Percentiles rank a stretch among this genome's conserved stretches.
These are phyloP conservation scores for Cymbopogon flexuosus DNA, from an alignment of 202 grass and related monocot genomes.

Conservation along the genomic window DNA sequence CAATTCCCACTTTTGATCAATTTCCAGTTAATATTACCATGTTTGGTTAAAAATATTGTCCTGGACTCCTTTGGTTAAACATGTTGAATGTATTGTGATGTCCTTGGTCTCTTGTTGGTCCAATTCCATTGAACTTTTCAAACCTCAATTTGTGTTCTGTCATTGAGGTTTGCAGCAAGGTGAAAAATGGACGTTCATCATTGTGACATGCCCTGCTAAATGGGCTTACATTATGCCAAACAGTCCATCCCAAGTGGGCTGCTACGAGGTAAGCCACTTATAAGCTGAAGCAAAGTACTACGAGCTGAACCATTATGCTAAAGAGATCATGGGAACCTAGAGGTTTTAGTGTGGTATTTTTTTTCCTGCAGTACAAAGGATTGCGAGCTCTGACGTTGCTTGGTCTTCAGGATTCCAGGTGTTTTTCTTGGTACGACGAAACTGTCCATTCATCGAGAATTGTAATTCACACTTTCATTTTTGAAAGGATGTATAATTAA, in stretches of 20 bases:
- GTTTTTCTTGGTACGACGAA: background rate
- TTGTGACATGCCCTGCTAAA: background rate
- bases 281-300: slow-evolving; percentile 16
- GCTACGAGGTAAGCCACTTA: background rate
- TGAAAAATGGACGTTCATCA: background rate
- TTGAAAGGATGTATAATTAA: background rate
- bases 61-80: background rate
- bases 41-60: background rate
- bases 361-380: background rate
- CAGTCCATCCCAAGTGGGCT: background rate
- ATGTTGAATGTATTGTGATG: background rate
- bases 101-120: background rate
- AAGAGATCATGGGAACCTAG: background rate
- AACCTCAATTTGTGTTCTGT: background rate
- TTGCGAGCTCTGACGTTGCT: background rate
- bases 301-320: slow-evolving; percentile 8
- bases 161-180: background rate
- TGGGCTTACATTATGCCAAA: background rate
- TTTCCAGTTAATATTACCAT: background rate
- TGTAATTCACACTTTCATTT: background rate
- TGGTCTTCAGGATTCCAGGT: slow-evolving; percentile 3
- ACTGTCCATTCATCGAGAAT: background rate
- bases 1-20: background rate
- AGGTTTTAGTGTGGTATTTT: background rate
- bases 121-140: background rate